Percentiles rank a stretch among this genome's conserved stretches.
These are phyloP conservation scores for Paecilomyces niveus DNA, from an alignment of 2,329 filamentous ascomycete species.

Conservation along the genomic window DNA sequence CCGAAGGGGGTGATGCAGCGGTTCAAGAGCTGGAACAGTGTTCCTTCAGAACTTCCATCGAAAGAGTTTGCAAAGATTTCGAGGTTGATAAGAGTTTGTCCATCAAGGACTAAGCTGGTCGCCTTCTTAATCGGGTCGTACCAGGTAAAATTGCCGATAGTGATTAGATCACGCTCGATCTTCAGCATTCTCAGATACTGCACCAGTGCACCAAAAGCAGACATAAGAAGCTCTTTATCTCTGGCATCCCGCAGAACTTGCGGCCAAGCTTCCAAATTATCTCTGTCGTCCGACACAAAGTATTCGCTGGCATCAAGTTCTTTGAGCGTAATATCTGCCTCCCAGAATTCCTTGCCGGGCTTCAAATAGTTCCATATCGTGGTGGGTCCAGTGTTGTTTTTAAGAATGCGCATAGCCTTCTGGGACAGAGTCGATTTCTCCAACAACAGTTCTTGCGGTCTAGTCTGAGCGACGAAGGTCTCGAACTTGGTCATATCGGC, in stretches of 20 bases:
- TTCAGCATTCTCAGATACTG: constrained; percentile 83
- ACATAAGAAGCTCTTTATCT: constrained; percentile 79
- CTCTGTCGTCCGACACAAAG: constrained; percentile 56
- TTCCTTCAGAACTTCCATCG: constrained; percentile 78
- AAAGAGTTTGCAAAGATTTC: constrained; percentile 92
- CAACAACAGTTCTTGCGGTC: constrained; percentile 78
- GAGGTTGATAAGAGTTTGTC: constrained; percentile 95
- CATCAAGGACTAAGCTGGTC: constrained; percentile 84
- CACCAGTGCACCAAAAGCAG: constrained; percentile 78
- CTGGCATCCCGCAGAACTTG: constrained; percentile 62
- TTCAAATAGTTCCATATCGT: constrained; percentile 96
- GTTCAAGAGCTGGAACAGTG: constrained; percentile 83
- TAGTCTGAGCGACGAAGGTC: constrained; percentile 87
- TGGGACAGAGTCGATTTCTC: constrained; percentile 82
- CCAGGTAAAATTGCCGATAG: constrained; percentile 81
- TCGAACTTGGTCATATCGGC: constrained; percentile 93
- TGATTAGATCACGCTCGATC: constrained; percentile 78
- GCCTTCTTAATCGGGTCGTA: constrained; percentile 91
- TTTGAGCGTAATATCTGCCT: constrained; percentile 70
- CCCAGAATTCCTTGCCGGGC: constrained; percentile 81
- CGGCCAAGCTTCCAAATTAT: constrained; percentile 67
- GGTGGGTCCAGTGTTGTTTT: constrained; percentile 87
- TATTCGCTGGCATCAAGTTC: constrained; percentile 77
- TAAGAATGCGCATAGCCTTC: constrained; percentile 86
- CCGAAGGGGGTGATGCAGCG: constrained; percentile 94